Evolutionary conservation across 805 yeast species (phyloP), one percentile per base, ranked within the genome.

Genomic region (Wickerhamomyces subpelliculosus): DNA sequence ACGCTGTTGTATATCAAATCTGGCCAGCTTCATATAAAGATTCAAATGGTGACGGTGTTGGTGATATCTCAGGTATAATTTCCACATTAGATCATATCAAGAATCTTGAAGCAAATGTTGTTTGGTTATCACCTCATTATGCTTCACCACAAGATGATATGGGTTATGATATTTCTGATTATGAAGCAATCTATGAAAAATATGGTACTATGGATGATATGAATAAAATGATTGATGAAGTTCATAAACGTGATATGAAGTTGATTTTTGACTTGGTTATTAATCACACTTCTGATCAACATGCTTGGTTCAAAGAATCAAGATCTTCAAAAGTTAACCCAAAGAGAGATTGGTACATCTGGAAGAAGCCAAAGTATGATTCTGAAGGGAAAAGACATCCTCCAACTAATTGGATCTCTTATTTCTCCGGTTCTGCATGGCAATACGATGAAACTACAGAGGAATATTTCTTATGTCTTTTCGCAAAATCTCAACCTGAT

Each of bases 1-100:
- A 72, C 49, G 71, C 75, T 34, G 54, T 68, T n/a, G 65, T 75
- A 14, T 75, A 75, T 54, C 82, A 75, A 54, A 68, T 75, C 45
- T 75, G 77, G 69, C 80, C 80, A 11, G 79, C 80, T 24, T 70
- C 77, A 23, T 75, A 65, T 61, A 71, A 73, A 47, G 82, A 75
- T 57, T 67, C 76, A 31, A 72, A 75, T 47, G 72, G 71, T 24
- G 81, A 75, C 52, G 82, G 82, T 30, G 51, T 72, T 38, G 81
- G 82, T 25, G 81, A 75, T 53, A 53, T 75, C 38, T 70, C 65
- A 19, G 82, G 81, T 18, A 70, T 75, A 40, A 61, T 71, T 42
- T 63, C 72, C 14, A 66, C 68, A 23, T 58, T 75, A 45, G 78
- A 72, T 54, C 73, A 75, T 53, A 51, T 75, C 53, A 66, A 70